A percentile compares a stretch with the other conserved stretches of the same genome.
Conservation (phyloP, 257 asterid genomes). For the Mitragyna speciosa region DNA sequence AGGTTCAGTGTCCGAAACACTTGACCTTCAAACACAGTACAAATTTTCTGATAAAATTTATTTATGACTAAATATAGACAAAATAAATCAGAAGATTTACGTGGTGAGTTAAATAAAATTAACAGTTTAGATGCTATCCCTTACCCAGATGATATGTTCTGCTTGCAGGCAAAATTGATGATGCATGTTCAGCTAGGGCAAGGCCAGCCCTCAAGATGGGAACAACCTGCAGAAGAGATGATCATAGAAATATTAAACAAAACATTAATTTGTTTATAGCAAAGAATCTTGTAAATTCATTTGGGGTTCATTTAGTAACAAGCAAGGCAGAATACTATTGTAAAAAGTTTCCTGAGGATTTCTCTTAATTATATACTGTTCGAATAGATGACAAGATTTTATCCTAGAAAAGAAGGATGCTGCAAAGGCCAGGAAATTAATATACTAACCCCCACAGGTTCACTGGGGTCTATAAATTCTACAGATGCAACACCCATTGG, state of each 20-base stretch:
- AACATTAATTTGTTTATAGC: not conserved
- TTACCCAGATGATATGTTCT: constrained; percentile 88
- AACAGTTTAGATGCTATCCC: not conserved
- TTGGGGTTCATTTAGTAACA: not conserved
- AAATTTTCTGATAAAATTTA: not conserved
- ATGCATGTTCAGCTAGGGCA: constrained; percentile 93
- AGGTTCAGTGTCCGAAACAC: not conserved
- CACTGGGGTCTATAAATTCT: constrained; percentile 96
- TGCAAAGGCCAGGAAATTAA: constrained; percentile 3
- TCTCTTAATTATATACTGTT: not conserved
- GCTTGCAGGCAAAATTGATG: constrained; percentile 80
- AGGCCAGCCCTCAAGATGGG: constrained; percentile 99
- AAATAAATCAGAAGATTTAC: not conserved
- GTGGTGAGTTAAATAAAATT: too few relatives aligned
- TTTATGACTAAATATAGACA: not conserved
- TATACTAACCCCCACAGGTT: constrained; percentile 79
- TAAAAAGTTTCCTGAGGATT: not conserved
- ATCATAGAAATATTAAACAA: constrained; percentile 6
- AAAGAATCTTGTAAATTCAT: not conserved
- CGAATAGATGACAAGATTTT: not conserved
- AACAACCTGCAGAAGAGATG: constrained; percentile 58
- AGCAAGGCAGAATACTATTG: not conserved
- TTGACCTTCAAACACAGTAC: not conserved
- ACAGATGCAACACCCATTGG: constrained; percentile 87
- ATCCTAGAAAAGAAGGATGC: not conserved